A percentile compares a stretch with the other conserved stretches of the same genome.
Conservation (phyloP, 257 asterid genomes). For the Hygrophila difformis region DNA sequence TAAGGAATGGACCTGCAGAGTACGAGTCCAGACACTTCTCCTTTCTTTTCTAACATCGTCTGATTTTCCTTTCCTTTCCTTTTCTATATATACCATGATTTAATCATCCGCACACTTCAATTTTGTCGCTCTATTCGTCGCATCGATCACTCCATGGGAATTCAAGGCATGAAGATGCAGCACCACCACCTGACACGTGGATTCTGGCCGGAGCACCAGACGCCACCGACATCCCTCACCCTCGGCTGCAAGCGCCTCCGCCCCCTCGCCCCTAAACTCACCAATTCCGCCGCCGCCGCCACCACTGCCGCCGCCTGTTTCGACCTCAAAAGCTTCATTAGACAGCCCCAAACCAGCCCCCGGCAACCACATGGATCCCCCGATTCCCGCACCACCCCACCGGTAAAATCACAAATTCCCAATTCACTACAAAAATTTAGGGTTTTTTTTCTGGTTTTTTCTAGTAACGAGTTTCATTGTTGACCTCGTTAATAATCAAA, state of each 20-base stretch:
- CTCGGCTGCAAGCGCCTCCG: slow-evolving; percentile 85
- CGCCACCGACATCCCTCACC: slow-evolving; percentile 55
- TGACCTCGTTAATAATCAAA: too few relatives aligned
- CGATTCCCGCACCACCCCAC: too few relatives aligned
- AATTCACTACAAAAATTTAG: too few relatives aligned
- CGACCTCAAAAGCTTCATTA: slow-evolving; percentile 73
- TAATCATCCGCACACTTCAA: too few relatives aligned
- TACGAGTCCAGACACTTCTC: too few relatives aligned
- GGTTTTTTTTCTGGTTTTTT: too few relatives aligned
- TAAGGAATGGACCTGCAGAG: too few relatives aligned
- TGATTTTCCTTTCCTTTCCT: not conserved
- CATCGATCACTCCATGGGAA: too few relatives aligned
- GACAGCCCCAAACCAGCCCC: slow-evolving; percentile 51
- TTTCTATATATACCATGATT: slow-evolving; percentile 45
- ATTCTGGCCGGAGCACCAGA: slow-evolving; percentile 65
- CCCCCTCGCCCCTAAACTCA: slow-evolving; percentile 63
- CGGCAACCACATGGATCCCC: slow-evolving; percentile 34
- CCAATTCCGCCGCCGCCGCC: slow-evolving; percentile 8
- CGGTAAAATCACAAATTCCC: too few relatives aligned
- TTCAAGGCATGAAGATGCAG: slow-evolving; percentile 74
- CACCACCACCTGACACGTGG: slow-evolving; percentile 74
- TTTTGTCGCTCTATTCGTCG: too few relatives aligned
- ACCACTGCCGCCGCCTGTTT: slow-evolving; percentile 18
- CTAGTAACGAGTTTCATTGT: too few relatives aligned
- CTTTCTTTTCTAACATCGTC: too few relatives aligned